These are phyloP conservation scores for Capsicum pubescens DNA, from an alignment of 257 asterid genomes.

Conservation along the genomic window DNA sequence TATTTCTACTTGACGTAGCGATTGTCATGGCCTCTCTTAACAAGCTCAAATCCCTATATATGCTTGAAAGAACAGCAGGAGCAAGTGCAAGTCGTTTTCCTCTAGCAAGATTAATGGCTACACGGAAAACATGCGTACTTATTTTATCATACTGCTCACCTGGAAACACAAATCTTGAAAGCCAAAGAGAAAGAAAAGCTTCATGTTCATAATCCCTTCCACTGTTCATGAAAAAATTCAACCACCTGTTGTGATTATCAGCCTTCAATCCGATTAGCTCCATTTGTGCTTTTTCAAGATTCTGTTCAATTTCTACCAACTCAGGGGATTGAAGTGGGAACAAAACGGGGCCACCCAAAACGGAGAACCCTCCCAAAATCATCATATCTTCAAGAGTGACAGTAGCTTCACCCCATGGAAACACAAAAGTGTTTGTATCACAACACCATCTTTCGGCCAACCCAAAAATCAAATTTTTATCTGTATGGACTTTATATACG, in stretches of 20 bases:
- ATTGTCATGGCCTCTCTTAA: slow-evolving; percentile 36
- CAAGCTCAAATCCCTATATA: slow-evolving; percentile 46
- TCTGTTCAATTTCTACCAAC: too few species aligned
- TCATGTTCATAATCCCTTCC: slow-evolving; percentile 38
- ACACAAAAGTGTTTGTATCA: slow-evolving; percentile 46
- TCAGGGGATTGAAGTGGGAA: too few species aligned
- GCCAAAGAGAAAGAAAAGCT: slow-evolving; percentile 51
- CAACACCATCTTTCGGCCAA: slow-evolving; percentile 47
- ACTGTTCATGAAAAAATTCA: slow-evolving; percentile 34
- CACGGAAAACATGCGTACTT: slow-evolving; percentile 28
- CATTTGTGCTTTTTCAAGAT: neutral
- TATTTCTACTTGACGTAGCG: neutral
- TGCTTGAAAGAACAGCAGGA: slow-evolving; percentile 42
- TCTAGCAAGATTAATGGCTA: slow-evolving; percentile 43
- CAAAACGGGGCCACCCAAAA: slow-evolving; percentile 40
- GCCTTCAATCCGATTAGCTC: neutral
- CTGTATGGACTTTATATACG: slow-evolving; percentile 3
- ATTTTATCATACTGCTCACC: too few species aligned
- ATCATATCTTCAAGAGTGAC: too few species aligned
- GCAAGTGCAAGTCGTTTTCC: slow-evolving; percentile 49
- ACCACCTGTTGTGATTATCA: slow-evolving; percentile 34
- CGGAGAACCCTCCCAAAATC: too few species aligned
- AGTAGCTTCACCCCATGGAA: too few species aligned
- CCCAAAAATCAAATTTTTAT: slow-evolving; percentile 37
- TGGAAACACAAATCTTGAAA: slow-evolving; percentile 48